Base-by-base conservation (phyloP, 768 basidiomycete species). In the Russula brevipes region DNA sequence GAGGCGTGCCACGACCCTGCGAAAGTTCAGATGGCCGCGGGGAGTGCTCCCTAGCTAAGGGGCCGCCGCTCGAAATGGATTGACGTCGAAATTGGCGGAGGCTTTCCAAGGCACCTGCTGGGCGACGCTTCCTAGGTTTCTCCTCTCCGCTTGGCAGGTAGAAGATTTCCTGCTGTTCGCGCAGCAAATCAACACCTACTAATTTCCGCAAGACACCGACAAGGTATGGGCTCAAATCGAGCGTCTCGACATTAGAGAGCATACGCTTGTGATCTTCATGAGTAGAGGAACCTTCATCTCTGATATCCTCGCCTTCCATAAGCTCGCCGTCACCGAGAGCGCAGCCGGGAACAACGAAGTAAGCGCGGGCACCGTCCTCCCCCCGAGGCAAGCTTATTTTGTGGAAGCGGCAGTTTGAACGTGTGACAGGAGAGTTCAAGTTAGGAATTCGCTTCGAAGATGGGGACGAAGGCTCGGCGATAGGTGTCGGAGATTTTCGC, bases 371-470 rank as follows among this genome's bases (percentile, higher is more conserved):
- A 4, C 80, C 79, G 36, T 77, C 76, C 57, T 84, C 82, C 59
- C 81, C 80, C 44, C 74, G 75, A 1, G 85, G 85, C 24, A 89
- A 70, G 65, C 84, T 85, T 69, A 89, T 85, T 63, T 80, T 83
- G 69, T 85, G 86, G 71, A 84, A 89, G 45, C 84, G 83, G 67
- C 87, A 89, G 57, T 87, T 80, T 4, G 87, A 87, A 5, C 87
- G 81, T 16, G 86, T 87, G 7, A 83, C 80, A 0, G 83, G 85
- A 2, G 84, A 79, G 58, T 73, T 78, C 12, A 73, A 59, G 49
- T 39, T 59, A 19, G 51, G 59, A 6, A 55, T 31, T 46, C 47
- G 49, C 38, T 44, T 65, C 41, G 54, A 41, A 33, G 60, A 56
- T 5, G 71, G 66, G 17, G 60, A 54, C 24, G 45, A 33, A 36